Evolutionary conservation across 1,139 yeast species (phyloP).

Genomic region (Debaryomyces psychrophilus): DNA sequence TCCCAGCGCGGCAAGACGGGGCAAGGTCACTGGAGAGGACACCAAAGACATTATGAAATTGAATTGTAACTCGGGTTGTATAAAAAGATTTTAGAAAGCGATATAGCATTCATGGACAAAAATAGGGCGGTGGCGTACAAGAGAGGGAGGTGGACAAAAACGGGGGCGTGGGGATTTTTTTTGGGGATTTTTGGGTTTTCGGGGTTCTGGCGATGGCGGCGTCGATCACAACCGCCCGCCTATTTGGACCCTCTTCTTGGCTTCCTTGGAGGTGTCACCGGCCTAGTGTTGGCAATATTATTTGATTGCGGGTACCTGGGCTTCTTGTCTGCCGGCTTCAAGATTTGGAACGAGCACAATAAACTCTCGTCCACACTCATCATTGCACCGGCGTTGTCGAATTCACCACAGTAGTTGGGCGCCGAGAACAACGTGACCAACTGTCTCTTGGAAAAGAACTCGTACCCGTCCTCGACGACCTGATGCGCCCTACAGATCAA

Average conservation of each 20-base stretch:
- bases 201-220: neutral
- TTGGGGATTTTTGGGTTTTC: slow-evolving; percentile 3
- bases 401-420: slow-evolving; percentile 98
- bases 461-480: slow-evolving; percentile 98
- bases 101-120: slow-evolving; percentile 7
- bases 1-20: neutral
- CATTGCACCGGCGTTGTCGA: slow-evolving; percentile 99
- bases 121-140: neutral
- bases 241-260: slow-evolving; percentile 65
- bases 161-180: slow-evolving; percentile 3
- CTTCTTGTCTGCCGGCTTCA: slow-evolving; percentile 93
- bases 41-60: slow-evolving; percentile 4
- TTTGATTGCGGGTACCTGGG: slow-evolving; percentile 63
- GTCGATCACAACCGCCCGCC: slow-evolving; percentile 1
- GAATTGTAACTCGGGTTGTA: slow-evolving; percentile 2
- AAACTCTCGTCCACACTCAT: slow-evolving; percentile 97
- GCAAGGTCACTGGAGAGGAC: slow-evolving; percentile 1
- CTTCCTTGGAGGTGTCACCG: slow-evolving; percentile 71
- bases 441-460: slow-evolving; percentile 93
- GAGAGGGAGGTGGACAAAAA: neutral
- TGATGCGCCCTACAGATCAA: slow-evolving; percentile 97
- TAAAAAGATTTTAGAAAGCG: slow-evolving; percentile 1
- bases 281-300: slow-evolving; percentile 56
- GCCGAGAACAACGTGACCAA: slow-evolving; percentile 94
- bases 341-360: slow-evolving; percentile 94